These are phyloP conservation scores for Puya raimondii DNA, from an alignment of 176 grass and related monocot species.

Conservation along the genomic window DNA sequence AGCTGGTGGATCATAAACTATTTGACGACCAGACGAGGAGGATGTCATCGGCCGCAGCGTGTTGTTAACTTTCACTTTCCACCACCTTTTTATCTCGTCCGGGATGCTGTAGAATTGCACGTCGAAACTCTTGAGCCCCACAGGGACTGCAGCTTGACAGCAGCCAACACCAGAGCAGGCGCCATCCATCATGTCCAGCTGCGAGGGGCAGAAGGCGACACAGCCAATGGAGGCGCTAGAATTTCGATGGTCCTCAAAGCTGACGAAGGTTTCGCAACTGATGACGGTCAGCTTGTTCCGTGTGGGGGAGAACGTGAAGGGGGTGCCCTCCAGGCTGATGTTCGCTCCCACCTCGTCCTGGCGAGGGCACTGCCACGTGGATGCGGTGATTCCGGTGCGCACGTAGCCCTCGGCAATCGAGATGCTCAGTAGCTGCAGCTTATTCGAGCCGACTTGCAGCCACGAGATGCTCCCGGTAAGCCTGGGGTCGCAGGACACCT, in stretches of 20 bases:
- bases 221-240: background rate
- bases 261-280: background rate
- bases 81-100: background rate
- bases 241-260: background rate
- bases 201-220: background rate
- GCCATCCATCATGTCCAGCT: background rate
- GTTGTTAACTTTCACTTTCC: background rate
- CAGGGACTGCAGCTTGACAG: background rate
- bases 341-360: fast-evolving
- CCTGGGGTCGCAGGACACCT: background rate
- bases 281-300: background rate
- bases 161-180: conserved; percentile 9
- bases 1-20: too few species aligned
- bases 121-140: conserved; percentile 2
- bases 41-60: too few species aligned
- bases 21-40: too few species aligned
- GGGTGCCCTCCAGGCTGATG: background rate
- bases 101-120: background rate
- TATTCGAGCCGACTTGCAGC: background rate
- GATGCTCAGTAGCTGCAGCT: background rate
- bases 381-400: background rate
- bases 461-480: background rate
- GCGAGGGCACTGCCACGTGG: background rate
- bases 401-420: background rate
- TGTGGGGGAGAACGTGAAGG: background rate